Conservation (phyloP, 2,329 filamentous ascomycete species). For the Aspergillus alliaceus region DNA sequence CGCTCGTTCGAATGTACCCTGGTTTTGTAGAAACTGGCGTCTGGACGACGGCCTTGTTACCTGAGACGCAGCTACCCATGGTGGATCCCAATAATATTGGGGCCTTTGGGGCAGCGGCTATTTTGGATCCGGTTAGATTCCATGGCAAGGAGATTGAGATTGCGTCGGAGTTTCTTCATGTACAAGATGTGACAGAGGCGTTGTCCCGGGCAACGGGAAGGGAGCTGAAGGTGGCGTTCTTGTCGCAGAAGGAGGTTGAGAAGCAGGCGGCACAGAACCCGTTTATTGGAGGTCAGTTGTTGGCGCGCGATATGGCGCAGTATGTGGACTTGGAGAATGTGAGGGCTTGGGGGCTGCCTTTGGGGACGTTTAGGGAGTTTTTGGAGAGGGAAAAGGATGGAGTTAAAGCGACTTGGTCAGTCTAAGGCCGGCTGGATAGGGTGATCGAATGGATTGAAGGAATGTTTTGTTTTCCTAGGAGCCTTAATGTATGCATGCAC, state of each 20-base stretch:
- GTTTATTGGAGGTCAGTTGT: conserved; percentile 41
- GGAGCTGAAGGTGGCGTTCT: conserved; percentile 38
- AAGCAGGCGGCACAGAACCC: conserved; percentile 36
- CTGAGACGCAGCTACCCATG: conserved; percentile 42
- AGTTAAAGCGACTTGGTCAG: conserved; percentile 17
- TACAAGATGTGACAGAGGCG: conserved; percentile 37
- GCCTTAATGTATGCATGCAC: too few relatives aligned
- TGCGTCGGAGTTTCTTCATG: conserved; percentile 42
- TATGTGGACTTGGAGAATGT: conserved; percentile 35
- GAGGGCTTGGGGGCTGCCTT: conserved; percentile 40
- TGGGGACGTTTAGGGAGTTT: conserved; percentile 48
- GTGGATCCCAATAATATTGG: conserved; percentile 52
- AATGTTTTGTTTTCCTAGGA: not conserved
- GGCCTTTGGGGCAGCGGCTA: conserved; percentile 44
- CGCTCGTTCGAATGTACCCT: conserved; percentile 43
- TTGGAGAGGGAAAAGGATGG: conserved; percentile 41
- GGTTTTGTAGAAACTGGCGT: conserved; percentile 40
- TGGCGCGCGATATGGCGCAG: conserved; percentile 35
- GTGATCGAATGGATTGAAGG: too few relatives aligned
- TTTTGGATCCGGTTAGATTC: conserved; percentile 46
- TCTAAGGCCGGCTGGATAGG: not conserved
- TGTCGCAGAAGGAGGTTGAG: conserved; percentile 46
- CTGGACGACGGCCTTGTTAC: conserved; percentile 38
- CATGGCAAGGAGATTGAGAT: conserved; percentile 42
- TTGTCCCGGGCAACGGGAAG: conserved; percentile 36